Percentiles rank a stretch among this genome's conserved stretches.
Evolutionary conservation across 495 filamentous ascomycete genomes (phyloP).

Genomic region (Penicillium riverlandense): DNA sequence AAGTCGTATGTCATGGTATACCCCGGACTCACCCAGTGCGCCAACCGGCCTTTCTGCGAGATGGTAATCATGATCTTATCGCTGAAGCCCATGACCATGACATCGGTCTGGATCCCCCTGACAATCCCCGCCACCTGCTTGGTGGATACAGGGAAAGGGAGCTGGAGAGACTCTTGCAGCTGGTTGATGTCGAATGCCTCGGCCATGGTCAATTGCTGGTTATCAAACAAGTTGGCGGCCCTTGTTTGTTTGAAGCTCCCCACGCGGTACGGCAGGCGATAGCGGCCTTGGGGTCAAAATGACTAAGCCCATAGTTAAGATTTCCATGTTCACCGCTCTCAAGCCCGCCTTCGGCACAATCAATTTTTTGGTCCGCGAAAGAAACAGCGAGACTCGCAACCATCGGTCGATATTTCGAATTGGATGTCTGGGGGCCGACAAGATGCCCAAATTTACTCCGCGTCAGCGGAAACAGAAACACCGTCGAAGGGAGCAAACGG

Average conservation of each 20-base stretch:
- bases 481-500: constrained; percentile 28
- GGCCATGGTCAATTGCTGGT: constrained; percentile 20
- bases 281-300: too few species aligned
- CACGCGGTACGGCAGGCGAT: too few species aligned
- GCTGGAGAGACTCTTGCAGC: constrained; percentile 28
- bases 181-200: constrained; percentile 16
- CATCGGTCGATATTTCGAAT: too few species aligned
- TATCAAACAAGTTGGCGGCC: neutral
- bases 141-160: constrained; percentile 71
- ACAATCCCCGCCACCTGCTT: constrained; percentile 59
- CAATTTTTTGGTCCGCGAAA: too few species aligned
- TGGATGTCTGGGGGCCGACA: constrained; percentile 9
- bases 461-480: constrained; percentile 71
- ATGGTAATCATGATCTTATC: constrained; percentile 93
- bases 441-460: constrained; percentile 71
- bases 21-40: constrained; percentile 71
- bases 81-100: constrained; percentile 63
- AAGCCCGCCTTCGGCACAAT: too few species aligned
- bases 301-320: too few species aligned
- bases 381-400: too few species aligned
- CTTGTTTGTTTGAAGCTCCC: too few species aligned
- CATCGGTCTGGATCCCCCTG: constrained; percentile 62
- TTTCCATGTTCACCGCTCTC: too few species aligned
- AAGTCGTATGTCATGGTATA: neutral
- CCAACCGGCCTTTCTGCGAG: constrained; percentile 74